These are phyloP conservation scores for Tardiomyces digboiensis DNA, from an alignment of 1,139 yeast genomes.

Conservation along the genomic window DNA sequence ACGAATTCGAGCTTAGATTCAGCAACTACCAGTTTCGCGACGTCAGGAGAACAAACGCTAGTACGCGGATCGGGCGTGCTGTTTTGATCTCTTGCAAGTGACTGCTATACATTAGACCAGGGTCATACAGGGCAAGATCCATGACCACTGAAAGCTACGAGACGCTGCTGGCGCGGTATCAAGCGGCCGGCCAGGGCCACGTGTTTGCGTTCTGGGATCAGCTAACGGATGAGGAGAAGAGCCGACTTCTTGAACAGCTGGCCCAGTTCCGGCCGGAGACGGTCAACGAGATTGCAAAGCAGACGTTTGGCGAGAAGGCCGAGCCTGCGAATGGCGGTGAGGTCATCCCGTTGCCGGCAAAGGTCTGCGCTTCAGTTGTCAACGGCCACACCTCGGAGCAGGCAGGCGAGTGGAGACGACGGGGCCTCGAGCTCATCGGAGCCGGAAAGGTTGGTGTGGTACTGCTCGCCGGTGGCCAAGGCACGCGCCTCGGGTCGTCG, in stretches of 20 bases:
- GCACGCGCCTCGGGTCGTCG: conserved; percentile 83
- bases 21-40: too few species aligned
- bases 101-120: background rate
- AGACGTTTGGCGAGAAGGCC: conserved; percentile 11
- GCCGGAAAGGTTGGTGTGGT: conserved; percentile 76
- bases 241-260: conserved; percentile 24
- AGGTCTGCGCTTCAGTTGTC: conserved; percentile 26
- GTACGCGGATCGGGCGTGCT: background rate
- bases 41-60: background rate
- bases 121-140: background rate
- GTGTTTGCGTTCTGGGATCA: conserved; percentile 30
- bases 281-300: conserved; percentile 21
- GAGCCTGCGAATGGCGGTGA: conserved; percentile 9
- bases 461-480: conserved; percentile 98
- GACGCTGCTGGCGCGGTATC: conserved; percentile 17
- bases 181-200: conserved; percentile 32
- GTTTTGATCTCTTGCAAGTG: background rate
- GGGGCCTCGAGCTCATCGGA: conserved; percentile 63
- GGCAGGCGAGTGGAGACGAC: conserved; percentile 36
- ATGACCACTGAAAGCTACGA: background rate
- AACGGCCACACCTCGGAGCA: conserved; percentile 13
- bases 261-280: conserved; percentile 26
- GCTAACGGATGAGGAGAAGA: conserved; percentile 20
- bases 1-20: too few species aligned
- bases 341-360: conserved; percentile 27